phyloP scores from a whole-genome alignment of 2,329 filamentous ascomycete species.

The Scorias spongiosa region DNA sequence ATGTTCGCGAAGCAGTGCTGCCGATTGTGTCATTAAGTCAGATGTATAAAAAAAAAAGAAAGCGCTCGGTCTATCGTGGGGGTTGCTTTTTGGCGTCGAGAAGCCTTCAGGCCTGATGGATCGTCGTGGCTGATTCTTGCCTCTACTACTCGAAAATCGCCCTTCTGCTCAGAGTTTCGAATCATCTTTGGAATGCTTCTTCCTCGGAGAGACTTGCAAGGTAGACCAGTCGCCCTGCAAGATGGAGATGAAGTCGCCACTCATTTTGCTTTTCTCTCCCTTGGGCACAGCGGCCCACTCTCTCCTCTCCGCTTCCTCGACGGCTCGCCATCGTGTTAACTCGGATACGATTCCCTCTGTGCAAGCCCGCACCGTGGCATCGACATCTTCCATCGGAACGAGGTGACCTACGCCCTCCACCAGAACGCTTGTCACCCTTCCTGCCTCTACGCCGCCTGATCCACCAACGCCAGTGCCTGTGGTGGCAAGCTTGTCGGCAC shows the following conservation, averaged over 20 bases:
- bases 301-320: constrained; percentile 13
- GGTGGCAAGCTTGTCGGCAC: constrained; percentile 43
- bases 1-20: no score
- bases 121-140: no score
- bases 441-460: constrained; percentile 47
- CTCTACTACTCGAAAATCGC: no score
- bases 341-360: background rate
- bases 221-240: constrained; percentile 10
- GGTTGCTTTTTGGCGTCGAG: no score
- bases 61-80: no score
- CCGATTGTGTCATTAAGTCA: no score
- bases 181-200: no score
- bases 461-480: constrained; percentile 54
- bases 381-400: constrained; percentile 66
- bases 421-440: constrained; percentile 50
- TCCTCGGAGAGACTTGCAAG: no score
- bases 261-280: constrained; percentile 14
- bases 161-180: no score
- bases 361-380: constrained; percentile 7
- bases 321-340: constrained; percentile 17
- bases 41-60: no score
- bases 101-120: no score
- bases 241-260: constrained; percentile 12
- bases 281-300: constrained; percentile 15
- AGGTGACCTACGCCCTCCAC: constrained; percentile 58